Conservation (phyloP, 306 rosid species). For the Sechiopsis laciniata region DNA sequence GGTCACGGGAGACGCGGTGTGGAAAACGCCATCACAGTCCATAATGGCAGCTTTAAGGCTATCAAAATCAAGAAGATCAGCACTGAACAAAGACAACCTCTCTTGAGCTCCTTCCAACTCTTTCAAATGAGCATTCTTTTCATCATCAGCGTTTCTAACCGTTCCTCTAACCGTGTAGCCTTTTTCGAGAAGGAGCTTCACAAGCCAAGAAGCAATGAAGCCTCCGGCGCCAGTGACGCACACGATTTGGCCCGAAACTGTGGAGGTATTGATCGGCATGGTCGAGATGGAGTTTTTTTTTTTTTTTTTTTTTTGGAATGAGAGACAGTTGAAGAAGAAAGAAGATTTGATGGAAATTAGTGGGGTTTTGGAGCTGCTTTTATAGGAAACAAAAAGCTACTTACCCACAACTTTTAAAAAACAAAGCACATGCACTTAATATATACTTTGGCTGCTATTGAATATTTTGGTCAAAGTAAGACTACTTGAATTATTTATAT, state of each 20-base stretch:
- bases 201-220: conserved; percentile 90
- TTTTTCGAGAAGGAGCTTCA: conserved; percentile 57
- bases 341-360: too few relatives aligned
- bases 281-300: background rate
- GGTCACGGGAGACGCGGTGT: conserved; percentile 81
- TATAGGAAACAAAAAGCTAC: background rate
- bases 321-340: background rate
- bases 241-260: conserved; percentile 44
- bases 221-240: conserved; percentile 98
- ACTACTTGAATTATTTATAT: too few relatives aligned
- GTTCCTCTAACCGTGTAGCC: conserved; percentile 88
- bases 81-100: conserved; percentile 53
- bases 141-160: conserved; percentile 73
- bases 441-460: background rate
- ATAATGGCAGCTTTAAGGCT: conserved; percentile 46
- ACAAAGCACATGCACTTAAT: background rate
- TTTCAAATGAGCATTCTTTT: conserved; percentile 68
- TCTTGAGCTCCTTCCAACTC: conserved; percentile 76
- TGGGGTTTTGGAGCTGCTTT: background rate
- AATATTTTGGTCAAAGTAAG: background rate
- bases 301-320: background rate
- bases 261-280: conserved; percentile 40
- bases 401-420: too few relatives aligned
- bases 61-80: conserved; percentile 64
- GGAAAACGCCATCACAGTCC: conserved; percentile 76